Evolutionary conservation across 192 early-diverging fungal genomes (phyloP), one percentile per base, ranked within the genome.

Genomic region (Haplosporangium gracile): DNA sequence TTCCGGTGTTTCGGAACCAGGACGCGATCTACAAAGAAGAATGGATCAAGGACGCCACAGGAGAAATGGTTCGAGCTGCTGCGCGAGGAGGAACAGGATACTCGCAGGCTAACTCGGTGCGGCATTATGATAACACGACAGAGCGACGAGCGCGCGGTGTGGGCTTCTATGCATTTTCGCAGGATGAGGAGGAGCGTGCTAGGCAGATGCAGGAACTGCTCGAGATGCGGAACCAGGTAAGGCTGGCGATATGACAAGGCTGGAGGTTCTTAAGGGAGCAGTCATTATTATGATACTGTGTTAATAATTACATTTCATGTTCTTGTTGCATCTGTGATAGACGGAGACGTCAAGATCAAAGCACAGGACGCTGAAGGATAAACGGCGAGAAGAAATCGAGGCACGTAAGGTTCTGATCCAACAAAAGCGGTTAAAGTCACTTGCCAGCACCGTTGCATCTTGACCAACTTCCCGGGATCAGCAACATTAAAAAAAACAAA

Each of bases 91-190:
- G 38, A 69, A 13, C 76, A 68, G 74, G 70, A 16, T 82, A 71
- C 6, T 75, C 76, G 39, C 26, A 75, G 32, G 77, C 74, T 1
- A 82, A 79, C 38, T 77, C 72, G 36, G 51, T 72, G 26, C 75
- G 80, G 4, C 90, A 92, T 83, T 93, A 87, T 74, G 87, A 92
- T 74, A 75, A 89, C 45, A 75, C 78, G 24, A 76, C 72, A 39
- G 95, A 96, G 79, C 88, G 92, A 42, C 84, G 95, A 72, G 93
- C 92, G 38, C 89, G 92, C 47, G 95, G 94, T 72, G 93, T 92
- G 4, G 94, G 92, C 2, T 95, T 93, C 78, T 95, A 95, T 81
- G 88, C 88, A 0, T 95, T 96, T 51, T 92, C 94, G 6, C 88
- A 92, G 79, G 89, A 94, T 39, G 94, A 94, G 68, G 87, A 90